phyloP scores from a whole-genome alignment of 192 early-diverging fungal species.

The Backusella liffmaniae region DNA sequence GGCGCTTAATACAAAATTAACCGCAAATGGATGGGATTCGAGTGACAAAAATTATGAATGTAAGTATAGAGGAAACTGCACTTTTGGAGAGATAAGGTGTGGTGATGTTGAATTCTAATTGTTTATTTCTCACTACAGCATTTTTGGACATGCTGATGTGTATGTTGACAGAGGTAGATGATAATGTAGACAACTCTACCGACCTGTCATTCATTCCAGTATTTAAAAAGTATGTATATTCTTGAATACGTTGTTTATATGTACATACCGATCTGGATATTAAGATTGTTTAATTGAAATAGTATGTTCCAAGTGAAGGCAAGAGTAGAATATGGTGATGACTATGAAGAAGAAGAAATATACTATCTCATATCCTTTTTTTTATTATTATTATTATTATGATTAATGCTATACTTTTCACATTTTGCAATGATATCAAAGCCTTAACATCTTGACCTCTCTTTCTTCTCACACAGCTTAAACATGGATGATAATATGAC shows the following conservation, averaged over 20 bases:
- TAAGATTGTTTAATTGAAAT: neutral
- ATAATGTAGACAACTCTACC: neutral
- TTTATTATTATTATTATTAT: neutral
- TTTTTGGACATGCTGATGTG: conserved; percentile 24
- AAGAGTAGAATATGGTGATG: conserved; percentile 7
- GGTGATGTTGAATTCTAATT: neutral
- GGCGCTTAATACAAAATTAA: conserved; percentile 18
- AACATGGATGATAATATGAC: neutral
- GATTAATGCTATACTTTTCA: neutral
- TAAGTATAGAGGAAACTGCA: neutral
- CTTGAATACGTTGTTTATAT: neutral
- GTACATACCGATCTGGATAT: neutral
- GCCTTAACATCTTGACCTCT: conserved; percentile 6
- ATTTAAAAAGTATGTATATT: neutral
- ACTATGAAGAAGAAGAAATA: conserved; percentile 23
- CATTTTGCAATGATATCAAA: neutral
- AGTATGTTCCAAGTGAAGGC: conserved; percentile 26
- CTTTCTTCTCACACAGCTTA: conserved; percentile 15
- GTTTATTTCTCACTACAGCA: neutral
- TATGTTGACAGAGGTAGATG: conserved; percentile 12
- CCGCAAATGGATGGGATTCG: conserved; percentile 10
- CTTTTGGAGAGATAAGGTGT: neutral
- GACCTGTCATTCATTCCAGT: neutral
- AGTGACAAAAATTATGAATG: conserved; percentile 22
- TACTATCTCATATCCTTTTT: conserved; percentile 33